A percentile compares a stretch with the other conserved stretches of the same genome.
Evolutionary conservation across 2,329 filamentous ascomycete genomes (phyloP).

Genomic region (Fusarium albosuccineum): DNA sequence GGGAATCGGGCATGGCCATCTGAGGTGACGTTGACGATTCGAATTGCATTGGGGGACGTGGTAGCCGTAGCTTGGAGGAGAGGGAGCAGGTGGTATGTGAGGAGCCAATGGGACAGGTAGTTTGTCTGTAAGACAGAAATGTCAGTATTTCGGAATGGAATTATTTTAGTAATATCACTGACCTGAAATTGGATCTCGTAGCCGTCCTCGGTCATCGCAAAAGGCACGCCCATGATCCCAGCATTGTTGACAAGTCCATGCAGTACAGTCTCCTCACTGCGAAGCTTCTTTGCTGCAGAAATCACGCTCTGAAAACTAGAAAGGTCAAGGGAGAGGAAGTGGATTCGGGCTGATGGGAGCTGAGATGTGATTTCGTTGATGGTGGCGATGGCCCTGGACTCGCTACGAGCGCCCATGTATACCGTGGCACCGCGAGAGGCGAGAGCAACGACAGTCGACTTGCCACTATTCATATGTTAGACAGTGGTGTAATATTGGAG

Average conservation of each 20-base stretch:
- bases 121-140: constrained; percentile 50
- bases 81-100: constrained; percentile 55
- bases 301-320: constrained; percentile 52
- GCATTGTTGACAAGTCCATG: constrained; percentile 58
- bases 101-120: constrained; percentile 58
- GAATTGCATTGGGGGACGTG: constrained; percentile 20
- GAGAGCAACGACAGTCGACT: constrained; percentile 52
- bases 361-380: constrained; percentile 51
- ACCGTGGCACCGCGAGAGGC: constrained; percentile 55
- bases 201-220: constrained; percentile 19
- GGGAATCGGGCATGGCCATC: constrained; percentile 34
- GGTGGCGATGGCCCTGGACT: constrained; percentile 49
- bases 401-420: constrained; percentile 56
- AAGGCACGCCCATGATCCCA: constrained; percentile 54
- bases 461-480: constrained; percentile 44
- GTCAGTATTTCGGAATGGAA: too few relatives aligned
- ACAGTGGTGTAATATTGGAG: too few relatives aligned
- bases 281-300: constrained; percentile 50
- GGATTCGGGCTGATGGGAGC: constrained; percentile 49
- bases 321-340: constrained; percentile 54
- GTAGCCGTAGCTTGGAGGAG: constrained; percentile 50
- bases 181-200: constrained; percentile 48
- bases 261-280: constrained; percentile 45
- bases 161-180: neutral
- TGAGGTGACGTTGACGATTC: constrained; percentile 41